Evolutionary conservation across 139 green algal genomes (phyloP).

Genomic region (Tetraselmis striata): DNA sequence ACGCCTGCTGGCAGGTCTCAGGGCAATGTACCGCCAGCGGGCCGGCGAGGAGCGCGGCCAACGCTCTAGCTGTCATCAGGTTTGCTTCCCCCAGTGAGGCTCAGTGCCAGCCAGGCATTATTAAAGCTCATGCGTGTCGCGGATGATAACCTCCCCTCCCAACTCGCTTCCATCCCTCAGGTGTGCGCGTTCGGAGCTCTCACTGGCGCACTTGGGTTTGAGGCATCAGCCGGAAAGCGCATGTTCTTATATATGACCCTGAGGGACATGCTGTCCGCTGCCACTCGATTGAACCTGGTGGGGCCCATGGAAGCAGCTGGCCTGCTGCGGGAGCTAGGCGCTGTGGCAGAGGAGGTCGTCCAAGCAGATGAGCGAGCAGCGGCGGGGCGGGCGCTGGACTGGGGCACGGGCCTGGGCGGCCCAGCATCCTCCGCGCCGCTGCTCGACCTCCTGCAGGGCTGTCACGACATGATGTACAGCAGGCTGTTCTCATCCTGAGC

Average conservation of each 20-base stretch:
- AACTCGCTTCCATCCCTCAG: too few relatives aligned
- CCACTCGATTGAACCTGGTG: background rate
- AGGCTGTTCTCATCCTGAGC: background rate
- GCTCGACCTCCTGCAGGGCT: background rate
- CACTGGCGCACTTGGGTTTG: background rate
- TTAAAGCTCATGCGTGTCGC: too few relatives aligned
- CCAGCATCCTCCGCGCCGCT: background rate
- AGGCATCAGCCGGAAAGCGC: background rate
- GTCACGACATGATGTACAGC: background rate
- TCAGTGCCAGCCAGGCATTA: too few relatives aligned
- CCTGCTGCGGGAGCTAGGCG: background rate
- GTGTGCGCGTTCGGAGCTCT: background rate
- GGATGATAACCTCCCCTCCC: too few relatives aligned
- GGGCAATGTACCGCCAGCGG: background rate
- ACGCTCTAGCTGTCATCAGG: background rate
- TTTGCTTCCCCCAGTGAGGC: too few relatives aligned
- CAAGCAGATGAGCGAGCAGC: background rate
- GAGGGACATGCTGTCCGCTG: background rate
- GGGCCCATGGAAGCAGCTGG: background rate
- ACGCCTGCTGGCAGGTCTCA: background rate
- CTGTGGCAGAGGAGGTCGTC: background rate
- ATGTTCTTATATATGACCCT: background rate
- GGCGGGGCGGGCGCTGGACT: background rate
- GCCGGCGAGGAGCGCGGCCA: background rate
- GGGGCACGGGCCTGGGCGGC: background rate